Base-by-base conservation (phyloP, 352 stramenopile genomes). In the Hyaloperonospora arabidopsidis region DNA sequence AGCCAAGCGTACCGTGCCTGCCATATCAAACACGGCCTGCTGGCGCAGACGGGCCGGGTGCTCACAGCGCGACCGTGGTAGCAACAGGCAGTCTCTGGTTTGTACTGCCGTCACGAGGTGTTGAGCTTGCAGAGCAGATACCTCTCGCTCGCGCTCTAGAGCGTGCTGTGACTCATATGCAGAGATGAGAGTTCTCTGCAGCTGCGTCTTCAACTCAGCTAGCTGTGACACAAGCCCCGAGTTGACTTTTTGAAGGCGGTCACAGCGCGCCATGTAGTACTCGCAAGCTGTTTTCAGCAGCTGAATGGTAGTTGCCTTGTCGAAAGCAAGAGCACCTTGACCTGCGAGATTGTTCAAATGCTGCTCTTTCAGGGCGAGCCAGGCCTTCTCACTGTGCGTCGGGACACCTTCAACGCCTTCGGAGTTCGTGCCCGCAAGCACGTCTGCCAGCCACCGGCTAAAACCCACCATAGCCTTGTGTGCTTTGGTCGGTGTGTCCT, bases 381-480 rank as follows among this genome's bases (percentile, higher is more conserved):
- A 65, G 17, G 51, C 39, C 15, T 47, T 47, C 21, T 54, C 54
- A 35, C 48, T 41, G 40, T 68, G 51, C 23, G 62, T 66, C 12
- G 48, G 46, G 1, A 28, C 47, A 48, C 52, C 55, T 28, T 62
- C 49, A 25, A 68, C 68, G 15, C 52, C 47, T 52, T 71, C 52
- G 7, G 58, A 53, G 11, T 43, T 43, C 6, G 52, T 58, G 32
- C 59, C 48, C 12, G 50, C 25, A 36, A 76, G 52, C 51, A 70
- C 38, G 1, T 66, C 61, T 14, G 51, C 32, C 10, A 76, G 51
- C 65, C 64, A 76, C 52, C 39, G 54, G 38, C 67, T 73, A 29
- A 60, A 73, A 21, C 61, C 61, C 18, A 71, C 54, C 61, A 73
- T 63, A 17, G 44, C 17, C 11, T 59, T 38, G 40, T 64, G 25